A percentile compares a stretch with the other conserved stretches of the same genome.
Conservation (phyloP, 2,329 filamentous ascomycete species). For the Volutella citrinella region DNA sequence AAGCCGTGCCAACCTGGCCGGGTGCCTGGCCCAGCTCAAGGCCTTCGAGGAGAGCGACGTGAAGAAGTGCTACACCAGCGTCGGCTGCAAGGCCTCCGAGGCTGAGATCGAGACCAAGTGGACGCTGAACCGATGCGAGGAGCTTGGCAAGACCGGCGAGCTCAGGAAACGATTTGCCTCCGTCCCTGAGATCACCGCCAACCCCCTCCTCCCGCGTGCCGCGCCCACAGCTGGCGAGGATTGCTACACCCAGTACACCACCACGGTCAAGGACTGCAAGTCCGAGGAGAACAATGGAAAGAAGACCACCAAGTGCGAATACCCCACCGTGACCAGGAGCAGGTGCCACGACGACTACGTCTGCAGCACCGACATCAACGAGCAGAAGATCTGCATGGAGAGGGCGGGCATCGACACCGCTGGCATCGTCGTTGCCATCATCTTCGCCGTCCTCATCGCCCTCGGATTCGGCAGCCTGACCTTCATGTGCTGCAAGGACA, state of each 20-base stretch:
- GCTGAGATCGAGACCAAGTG: conserved; percentile 28
- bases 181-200: conserved; percentile 16
- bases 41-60: conserved; percentile 32
- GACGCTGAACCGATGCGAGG: conserved; percentile 31
- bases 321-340: conserved; percentile 31
- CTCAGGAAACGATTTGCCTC: conserved; percentile 28
- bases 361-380: conserved; percentile 39
- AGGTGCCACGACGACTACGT: conserved; percentile 42
- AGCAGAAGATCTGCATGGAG: conserved; percentile 42
- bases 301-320: conserved; percentile 38
- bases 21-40: conserved; percentile 39
- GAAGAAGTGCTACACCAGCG: conserved; percentile 33
- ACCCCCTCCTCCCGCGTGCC: conserved; percentile 14
- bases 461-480: conserved; percentile 39
- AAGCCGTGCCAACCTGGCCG: conserved; percentile 36
- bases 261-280: conserved; percentile 37
- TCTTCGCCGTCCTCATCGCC: conserved; percentile 42
- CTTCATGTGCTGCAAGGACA: conserved; percentile 52
- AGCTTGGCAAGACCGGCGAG: conserved; percentile 22
- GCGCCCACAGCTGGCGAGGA: conserved; percentile 20
- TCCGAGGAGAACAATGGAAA: conserved; percentile 34
- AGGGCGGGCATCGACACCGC: conserved; percentile 37
- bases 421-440: conserved; percentile 46
- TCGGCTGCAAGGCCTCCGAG: conserved; percentile 33
- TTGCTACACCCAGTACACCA: conserved; percentile 36